Base-by-base conservation (phyloP, 495 filamentous ascomycete species). In the Hypoxylon fuscum region DNA sequence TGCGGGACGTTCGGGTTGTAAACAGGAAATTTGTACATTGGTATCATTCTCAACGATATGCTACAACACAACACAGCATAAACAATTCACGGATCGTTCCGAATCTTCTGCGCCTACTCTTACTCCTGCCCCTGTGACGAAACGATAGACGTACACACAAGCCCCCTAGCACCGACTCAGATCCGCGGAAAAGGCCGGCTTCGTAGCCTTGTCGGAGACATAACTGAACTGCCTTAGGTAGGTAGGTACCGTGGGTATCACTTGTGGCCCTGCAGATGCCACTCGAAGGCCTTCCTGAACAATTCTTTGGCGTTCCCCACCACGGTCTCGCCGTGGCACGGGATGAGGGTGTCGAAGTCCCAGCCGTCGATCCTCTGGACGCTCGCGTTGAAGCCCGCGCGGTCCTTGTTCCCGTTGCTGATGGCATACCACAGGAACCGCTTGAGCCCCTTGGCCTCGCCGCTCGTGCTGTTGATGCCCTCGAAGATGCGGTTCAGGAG, bases 271-370 rank as follows among this genome's bases (percentile, higher is more conserved):
- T 85, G 73, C 74, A 96, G 69, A 75, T 93, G 89, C 93, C 93
- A 97, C 63, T 84, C 87, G 77, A 96, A 91, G 9, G 96, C 82
- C 74, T 90, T 90, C 73, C 83, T 76, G 58, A 92, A 98, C 27
- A 95, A 77, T 7, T 78, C 86, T 77, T 92, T 95, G 23, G 83
- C 92, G 32, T 83, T 83, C 15, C 76, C 86, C 72, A 93, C 88
- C 58, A 97, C 87, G 23, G 90, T 87, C 81, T 98, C 95, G 7
- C 95, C 95, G 79, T 98, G 95, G 71, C 93, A 97, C 1, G 93
- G 92, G 68, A 98, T 86, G 59, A 98, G 82, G 15, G 85, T 88
- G 59, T 93, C 87, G 67, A 96, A 93, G 59, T 94, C 90, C 94
- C 94, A 98, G 35, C 68, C 69, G 23, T 81, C 78, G 60, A 98